Evolutionary conservation across 495 filamentous ascomycete genomes (phyloP), one percentile per base, ranked within the genome.

Genomic region (Penicillium malachiteum): DNA sequence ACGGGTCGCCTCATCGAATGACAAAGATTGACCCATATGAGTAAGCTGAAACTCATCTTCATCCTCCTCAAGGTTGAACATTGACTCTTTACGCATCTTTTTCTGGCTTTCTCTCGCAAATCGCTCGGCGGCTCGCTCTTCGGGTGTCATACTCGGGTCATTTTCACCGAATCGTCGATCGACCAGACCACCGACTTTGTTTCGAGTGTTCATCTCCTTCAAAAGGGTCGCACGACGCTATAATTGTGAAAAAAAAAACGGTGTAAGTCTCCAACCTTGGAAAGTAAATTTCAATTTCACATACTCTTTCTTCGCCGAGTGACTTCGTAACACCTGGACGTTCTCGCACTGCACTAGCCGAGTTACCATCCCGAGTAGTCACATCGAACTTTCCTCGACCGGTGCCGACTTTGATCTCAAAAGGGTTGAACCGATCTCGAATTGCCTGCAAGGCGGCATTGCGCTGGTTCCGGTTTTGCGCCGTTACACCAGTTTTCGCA

Each of bases 161-260:
- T 94, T 89, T 73, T 99, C 94, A 70, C 95, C 94, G 70, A 99
- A 96, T 54, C 94, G 88, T 58, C 90, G 84, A 75, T 99, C 94
- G 52, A 94, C 66, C 59, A 99, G 88, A 21, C 94, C 92, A 54
- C 94, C 94, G 21, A 90, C 85, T 74, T 96, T 97, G 68, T 92
- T 90, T 5, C 88, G 83, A 34, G 81, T 79, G 64, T 91, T 87
- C 79, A 97, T 89, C 61, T 97, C 92, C 9, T 87, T 82, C 16
- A 97, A 71, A 7, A 96, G 79, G 2, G 92, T 96, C 71, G 85
- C 78, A 5, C 87, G 81, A 45, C 91, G 82, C 87, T 92, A 66
- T 46, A 46, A 55, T 54, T 57, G 50, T 12, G 52, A 35, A 40
- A 17, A 53, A 5, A 35, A 40, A 17, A 53, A 5, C 47, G 49